These are phyloP conservation scores for Sphaerobolus stellatus DNA, from an alignment of 1,284 basidiomycete species.

Conservation along the genomic window DNA sequence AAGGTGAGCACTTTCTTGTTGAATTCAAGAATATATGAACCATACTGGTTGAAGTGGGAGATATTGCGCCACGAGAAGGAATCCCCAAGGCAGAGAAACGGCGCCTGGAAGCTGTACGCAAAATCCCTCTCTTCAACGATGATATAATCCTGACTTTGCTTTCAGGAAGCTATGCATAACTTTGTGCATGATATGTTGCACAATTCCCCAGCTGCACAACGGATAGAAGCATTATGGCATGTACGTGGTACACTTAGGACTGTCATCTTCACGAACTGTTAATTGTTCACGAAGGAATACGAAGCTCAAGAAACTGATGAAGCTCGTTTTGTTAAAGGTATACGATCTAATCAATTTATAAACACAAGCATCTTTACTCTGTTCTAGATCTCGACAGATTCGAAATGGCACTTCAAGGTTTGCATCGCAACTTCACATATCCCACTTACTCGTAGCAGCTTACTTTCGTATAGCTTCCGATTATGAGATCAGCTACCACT, in stretches of 20 bases:
- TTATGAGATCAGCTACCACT: conserved; percentile 59
- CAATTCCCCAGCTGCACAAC: conserved; percentile 70
- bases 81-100: conserved; percentile 82
- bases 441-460: not conserved
- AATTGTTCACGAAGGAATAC: conserved; percentile 69
- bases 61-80: conserved; percentile 89
- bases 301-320: conserved; percentile 82
- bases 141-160: not conserved
- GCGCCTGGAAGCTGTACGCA: conserved; percentile 64
- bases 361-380: not conserved
- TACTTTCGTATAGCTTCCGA: conserved; percentile 63
- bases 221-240: conserved; percentile 80
- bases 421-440: conserved; percentile 3
- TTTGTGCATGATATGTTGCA: conserved; percentile 91
- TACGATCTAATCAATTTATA: conserved; percentile 6
- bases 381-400: conserved; percentile 82
- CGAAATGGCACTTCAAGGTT: conserved; percentile 87
- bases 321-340: conserved; percentile 90
- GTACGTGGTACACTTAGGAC: conserved; percentile 41
- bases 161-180: conserved; percentile 85
- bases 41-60: conserved; percentile 62
- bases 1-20: conserved; percentile 48
- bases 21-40: conserved; percentile 3
- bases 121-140: not conserved
- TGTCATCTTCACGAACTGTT: not conserved